Evolutionary conservation across 192 early-diverging fungal genomes (phyloP).

Genomic region (Diversispora eburnea): DNA sequence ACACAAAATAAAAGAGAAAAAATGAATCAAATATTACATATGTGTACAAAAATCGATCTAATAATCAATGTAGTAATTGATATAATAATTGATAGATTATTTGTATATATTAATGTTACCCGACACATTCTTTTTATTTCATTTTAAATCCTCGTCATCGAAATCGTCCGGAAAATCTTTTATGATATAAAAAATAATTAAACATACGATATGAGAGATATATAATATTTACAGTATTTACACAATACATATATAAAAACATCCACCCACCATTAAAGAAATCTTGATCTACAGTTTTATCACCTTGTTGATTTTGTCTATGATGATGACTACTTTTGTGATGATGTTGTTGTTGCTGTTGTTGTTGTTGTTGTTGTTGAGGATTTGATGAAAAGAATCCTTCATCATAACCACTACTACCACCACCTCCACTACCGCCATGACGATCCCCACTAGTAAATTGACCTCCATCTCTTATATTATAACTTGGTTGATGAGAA

Average conservation of each 20-base stretch:
- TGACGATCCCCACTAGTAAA: too few relatives aligned
- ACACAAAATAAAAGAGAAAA: conserved; percentile 3
- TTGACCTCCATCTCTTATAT: neutral
- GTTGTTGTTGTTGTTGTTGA: neutral
- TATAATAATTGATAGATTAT: too few relatives aligned
- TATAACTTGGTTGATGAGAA: conserved; percentile 3
- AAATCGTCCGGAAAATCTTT: conserved; percentile 29
- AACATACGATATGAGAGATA: too few relatives aligned
- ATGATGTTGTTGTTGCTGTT: conserved; percentile 6
- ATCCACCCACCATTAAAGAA: conserved; percentile 25
- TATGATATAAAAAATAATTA: neutral
- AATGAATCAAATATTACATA: neutral
- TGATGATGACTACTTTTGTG: conserved; percentile 21
- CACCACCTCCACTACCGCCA: neutral
- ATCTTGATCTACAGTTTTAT: conserved; percentile 24
- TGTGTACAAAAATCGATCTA: neutral
- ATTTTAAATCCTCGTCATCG: conserved; percentile 31
- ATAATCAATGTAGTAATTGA: neutral
- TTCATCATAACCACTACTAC: conserved; percentile 6
- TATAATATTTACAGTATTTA: too few relatives aligned
- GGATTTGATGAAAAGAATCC: conserved; percentile 2
- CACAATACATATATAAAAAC: neutral
- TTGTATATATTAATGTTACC: too few relatives aligned
- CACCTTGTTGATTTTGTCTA: conserved; percentile 22
- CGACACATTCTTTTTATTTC: neutral